phyloP scores from a whole-genome alignment of 2,329 filamentous ascomycete species.

The Beauveria caledonica region DNA sequence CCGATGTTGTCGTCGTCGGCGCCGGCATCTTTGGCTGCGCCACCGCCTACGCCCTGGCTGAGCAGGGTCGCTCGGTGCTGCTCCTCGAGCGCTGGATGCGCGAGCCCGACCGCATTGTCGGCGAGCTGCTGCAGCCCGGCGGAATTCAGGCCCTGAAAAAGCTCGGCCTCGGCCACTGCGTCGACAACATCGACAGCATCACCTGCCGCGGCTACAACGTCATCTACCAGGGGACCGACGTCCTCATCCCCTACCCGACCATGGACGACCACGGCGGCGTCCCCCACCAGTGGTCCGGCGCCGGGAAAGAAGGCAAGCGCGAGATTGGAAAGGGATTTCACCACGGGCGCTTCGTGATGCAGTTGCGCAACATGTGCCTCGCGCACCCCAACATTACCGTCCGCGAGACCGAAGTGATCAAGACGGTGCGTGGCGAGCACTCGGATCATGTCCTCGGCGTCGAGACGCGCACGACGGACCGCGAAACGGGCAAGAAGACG shows the following conservation, averaged over 20 bases:
- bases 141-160: constrained; percentile 73
- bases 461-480: constrained; percentile 58
- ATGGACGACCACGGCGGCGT: constrained; percentile 41
- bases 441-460: constrained; percentile 75
- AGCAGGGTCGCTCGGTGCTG: constrained; percentile 84
- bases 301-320: constrained; percentile 30
- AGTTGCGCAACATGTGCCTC: constrained; percentile 67
- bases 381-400: constrained; percentile 77
- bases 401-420: constrained; percentile 79
- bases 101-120: constrained; percentile 92
- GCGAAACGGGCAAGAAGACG: constrained; percentile 45
- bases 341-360: constrained; percentile 85
- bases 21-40: constrained; percentile 87
- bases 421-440: constrained; percentile 61
- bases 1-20: constrained; percentile 85
- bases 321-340: constrained; percentile 76
- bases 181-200: constrained; percentile 84
- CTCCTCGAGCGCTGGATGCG: constrained; percentile 83
- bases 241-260: constrained; percentile 71
- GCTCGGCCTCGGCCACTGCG: constrained; percentile 70
- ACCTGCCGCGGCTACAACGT: constrained; percentile 81
- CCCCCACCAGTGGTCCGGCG: constrained; percentile 26
- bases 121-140: constrained; percentile 89
- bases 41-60: constrained; percentile 72
- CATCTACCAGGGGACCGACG: constrained; percentile 66